Evolutionary conservation across 1,139 yeast genomes (phyloP).

Genomic region (Suhomyces terraborum): DNA sequence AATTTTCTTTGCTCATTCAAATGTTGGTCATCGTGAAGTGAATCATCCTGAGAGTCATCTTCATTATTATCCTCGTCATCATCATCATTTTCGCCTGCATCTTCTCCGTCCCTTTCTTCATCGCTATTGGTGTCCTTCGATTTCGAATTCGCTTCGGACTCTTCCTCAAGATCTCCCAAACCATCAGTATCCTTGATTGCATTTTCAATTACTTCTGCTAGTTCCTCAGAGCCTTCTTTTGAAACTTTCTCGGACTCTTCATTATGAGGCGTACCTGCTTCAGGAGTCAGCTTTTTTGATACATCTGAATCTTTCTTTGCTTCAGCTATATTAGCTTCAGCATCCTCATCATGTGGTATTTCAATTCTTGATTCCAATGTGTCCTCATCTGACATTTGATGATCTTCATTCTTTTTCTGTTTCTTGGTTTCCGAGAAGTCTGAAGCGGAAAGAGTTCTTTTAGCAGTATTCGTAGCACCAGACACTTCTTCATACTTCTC

Average conservation of each 20-base stretch:
- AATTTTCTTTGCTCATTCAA: slow-evolving; percentile 55
- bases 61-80: slow-evolving; percentile 21
- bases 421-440: slow-evolving; percentile 8
- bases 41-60: slow-evolving; percentile 18
- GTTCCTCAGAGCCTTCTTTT: background rate
- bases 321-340: background rate
- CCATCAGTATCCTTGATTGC: background rate
- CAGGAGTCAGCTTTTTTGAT: no score
- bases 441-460: slow-evolving; percentile 6
- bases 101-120: slow-evolving; percentile 5
- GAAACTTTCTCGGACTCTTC: slow-evolving; percentile 13
- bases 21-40: slow-evolving; percentile 37
- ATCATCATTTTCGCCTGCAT: slow-evolving; percentile 10
- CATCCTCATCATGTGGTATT: slow-evolving; percentile 8
- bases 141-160: slow-evolving; percentile 15
- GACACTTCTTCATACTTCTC: slow-evolving; percentile 2
- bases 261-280: no score
- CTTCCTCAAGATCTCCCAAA: slow-evolving; percentile 15
- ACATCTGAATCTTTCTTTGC: background rate
- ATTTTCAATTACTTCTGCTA: background rate
- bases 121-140: slow-evolving; percentile 1
- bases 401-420: slow-evolving; percentile 2
- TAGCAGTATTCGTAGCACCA: background rate
- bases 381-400: background rate
- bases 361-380: background rate